Conservation (phyloP, 2,329 filamentous ascomycete species). For the Neospermospora avenae region DNA sequence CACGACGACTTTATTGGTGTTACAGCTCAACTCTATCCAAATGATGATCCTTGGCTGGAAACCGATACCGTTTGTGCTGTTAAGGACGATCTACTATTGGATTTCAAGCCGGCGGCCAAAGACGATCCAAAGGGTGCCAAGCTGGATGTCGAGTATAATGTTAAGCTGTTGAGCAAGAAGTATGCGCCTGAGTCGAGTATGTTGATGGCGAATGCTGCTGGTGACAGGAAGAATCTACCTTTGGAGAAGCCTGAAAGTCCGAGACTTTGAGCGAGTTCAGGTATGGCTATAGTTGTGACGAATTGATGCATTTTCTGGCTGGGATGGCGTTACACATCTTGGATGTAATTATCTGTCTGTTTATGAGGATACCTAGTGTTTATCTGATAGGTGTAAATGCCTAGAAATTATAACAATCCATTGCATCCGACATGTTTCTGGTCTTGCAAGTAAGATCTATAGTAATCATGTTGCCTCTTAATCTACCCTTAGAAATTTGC, state of each 20-base stretch:
- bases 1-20: conserved; percentile 62
- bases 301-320: background rate
- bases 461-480: too few relatives aligned
- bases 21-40: conserved; percentile 75
- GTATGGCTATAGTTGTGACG: background rate
- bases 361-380: too few relatives aligned
- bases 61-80: conserved; percentile 53
- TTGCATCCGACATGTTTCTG: too few relatives aligned
- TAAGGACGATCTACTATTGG: conserved; percentile 47
- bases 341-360: too few relatives aligned
- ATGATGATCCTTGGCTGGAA: conserved; percentile 57
- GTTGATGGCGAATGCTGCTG: conserved; percentile 24
- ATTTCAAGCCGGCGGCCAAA: conserved; percentile 34
- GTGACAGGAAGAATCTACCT: conserved; percentile 6
- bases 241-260: background rate
- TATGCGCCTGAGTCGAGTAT: conserved; percentile 34
- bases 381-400: too few relatives aligned
- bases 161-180: conserved; percentile 16
- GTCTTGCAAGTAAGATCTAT: too few relatives aligned
- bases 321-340: background rate
- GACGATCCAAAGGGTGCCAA: conserved; percentile 7
- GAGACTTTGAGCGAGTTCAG: background rate
- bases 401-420: too few relatives aligned
- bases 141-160: conserved; percentile 14
- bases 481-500: too few relatives aligned